Evolutionary conservation across 371 early-diverging fungal species (phyloP), one percentile per base, ranked within the genome.

Genomic region (Mortierella sp.): DNA sequence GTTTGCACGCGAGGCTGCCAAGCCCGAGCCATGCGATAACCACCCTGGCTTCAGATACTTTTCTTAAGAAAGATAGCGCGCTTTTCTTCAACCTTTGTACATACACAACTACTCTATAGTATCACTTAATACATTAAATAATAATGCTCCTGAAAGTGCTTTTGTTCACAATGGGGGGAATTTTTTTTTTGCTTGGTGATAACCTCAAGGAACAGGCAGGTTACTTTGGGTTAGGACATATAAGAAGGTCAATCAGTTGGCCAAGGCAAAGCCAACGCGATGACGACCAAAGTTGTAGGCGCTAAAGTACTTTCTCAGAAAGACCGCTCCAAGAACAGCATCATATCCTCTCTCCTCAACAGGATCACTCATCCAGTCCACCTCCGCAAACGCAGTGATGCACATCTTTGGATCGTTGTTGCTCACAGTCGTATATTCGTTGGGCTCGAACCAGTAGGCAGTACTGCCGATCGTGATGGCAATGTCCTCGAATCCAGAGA

Each of bases 31-130:
- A 13, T 90, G 91, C 58, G 92, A 92, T 85, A 41, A 86, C 79
- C 91, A 91, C 67, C 91, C 91, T 71, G 90, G 79, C 22, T 91
- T 90, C 70, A 78, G 89, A 82, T 91, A 89, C 69, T 86, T 86
- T 44, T 85, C 91, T 13, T 91, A 88, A 79, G 76, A 43, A 22
- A 40, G n/a, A 11, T 29, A 45, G 16, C 0, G 45, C 6, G 2
- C 19, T 66, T 2, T 47, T 47, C 47, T 31, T 58, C 11, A 11
- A 5, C 37, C 58, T 34, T 31, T 58, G 58, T 58, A 58, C 37
- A 58, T 34, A 58, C 14, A 31, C 14, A 10, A n/a, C n/a, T 29
- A 58, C 58, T 58, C 16, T 8, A 34, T 34, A 58, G 58, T 58
- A 31, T 19, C 31, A 31, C 34, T 3, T 58, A 58, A 19, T 58